Conservation (phyloP, 257 asterid genomes). For the Solanum pimpinellifolium region DNA sequence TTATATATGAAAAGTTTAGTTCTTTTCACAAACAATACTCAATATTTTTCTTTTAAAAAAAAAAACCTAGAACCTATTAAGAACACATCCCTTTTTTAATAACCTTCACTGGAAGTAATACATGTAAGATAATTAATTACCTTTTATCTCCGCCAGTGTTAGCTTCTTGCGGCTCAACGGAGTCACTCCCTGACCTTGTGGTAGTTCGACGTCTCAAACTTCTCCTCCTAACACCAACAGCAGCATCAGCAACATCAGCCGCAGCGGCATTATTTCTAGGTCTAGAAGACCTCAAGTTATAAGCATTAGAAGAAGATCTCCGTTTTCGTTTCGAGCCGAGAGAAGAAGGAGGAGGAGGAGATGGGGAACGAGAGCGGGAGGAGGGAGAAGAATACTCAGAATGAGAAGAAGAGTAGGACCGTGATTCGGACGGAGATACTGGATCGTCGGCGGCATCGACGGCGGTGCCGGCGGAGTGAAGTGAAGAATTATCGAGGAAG, state of each 20-base stretch:
- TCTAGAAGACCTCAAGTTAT: not conserved
- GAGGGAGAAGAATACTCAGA: slow-evolving; percentile 3
- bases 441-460: not conserved
- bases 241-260: slow-evolving; percentile 1
- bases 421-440: slow-evolving; percentile 1
- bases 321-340: not conserved
- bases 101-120: not conserved
- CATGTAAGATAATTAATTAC: slow-evolving; percentile 5
- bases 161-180: slow-evolving; percentile 65
- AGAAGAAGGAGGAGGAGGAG: slow-evolving; percentile 1
- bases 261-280: not conserved
- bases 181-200: slow-evolving; percentile 38
- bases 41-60: too few relatives aligned
- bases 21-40: too few relatives aligned
- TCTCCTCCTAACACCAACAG: slow-evolving; percentile 7
- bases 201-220: slow-evolving; percentile 36
- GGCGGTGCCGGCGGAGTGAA: not conserved
- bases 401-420: not conserved
- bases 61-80: too few relatives aligned
- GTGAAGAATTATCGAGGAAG: slow-evolving; percentile 40
- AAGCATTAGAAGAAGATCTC: not conserved
- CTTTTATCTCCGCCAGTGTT: slow-evolving; percentile 73
- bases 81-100: not conserved
- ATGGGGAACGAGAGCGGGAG: slow-evolving; percentile 7
- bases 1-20: too few relatives aligned